Evolutionary conservation across 2,329 filamentous ascomycete genomes (phyloP).

Genomic region (Ophiocordyceps polyrhachis-furcata): DNA sequence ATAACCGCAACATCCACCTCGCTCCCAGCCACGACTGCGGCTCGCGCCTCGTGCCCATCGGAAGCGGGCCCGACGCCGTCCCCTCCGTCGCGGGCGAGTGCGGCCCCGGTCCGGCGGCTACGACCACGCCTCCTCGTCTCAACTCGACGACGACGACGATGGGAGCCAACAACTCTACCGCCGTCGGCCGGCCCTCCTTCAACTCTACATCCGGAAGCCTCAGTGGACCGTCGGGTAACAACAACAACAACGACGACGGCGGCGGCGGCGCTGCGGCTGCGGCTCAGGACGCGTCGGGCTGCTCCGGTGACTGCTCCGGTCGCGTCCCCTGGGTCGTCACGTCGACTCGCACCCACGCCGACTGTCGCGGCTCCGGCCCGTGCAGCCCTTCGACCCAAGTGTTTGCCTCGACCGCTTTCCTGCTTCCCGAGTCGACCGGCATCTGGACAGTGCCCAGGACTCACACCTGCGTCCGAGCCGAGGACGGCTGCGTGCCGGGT

Average conservation of each 20-base stretch:
- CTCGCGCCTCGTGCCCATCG: slow-evolving; percentile 17
- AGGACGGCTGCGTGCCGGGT: slow-evolving; percentile 10
- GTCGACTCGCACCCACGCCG: slow-evolving; percentile 33
- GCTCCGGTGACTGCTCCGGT: neutral
- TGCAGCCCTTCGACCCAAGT: slow-evolving; percentile 10
- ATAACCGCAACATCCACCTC: slow-evolving; percentile 19
- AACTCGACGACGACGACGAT: neutral
- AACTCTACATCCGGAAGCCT: neutral
- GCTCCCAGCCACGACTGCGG: slow-evolving; percentile 20
- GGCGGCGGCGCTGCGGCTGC: too few relatives aligned
- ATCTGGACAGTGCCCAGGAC: slow-evolving; percentile 12
- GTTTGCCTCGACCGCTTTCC: slow-evolving; percentile 6
- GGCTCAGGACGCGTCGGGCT: neutral
- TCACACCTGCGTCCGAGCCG: slow-evolving; percentile 9
- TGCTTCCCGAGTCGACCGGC: slow-evolving; percentile 9
- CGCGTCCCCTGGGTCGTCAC: slow-evolving; percentile 22
- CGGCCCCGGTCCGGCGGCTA: slow-evolving; percentile 1
- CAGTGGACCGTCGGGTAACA: too few relatives aligned
- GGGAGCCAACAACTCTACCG: neutral
- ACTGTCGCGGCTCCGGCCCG: slow-evolving; percentile 29
- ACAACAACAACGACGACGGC: too few relatives aligned
- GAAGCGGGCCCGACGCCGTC: slow-evolving; percentile 19
- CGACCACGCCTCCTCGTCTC: slow-evolving; percentile 1
- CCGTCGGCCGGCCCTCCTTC: neutral
- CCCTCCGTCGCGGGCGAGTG: slow-evolving; percentile 14